Percentiles rank a stretch among this genome's conserved stretches.
Conservation (phyloP, 2,329 filamentous ascomycete species). For the Alternaria triticina region DNA sequence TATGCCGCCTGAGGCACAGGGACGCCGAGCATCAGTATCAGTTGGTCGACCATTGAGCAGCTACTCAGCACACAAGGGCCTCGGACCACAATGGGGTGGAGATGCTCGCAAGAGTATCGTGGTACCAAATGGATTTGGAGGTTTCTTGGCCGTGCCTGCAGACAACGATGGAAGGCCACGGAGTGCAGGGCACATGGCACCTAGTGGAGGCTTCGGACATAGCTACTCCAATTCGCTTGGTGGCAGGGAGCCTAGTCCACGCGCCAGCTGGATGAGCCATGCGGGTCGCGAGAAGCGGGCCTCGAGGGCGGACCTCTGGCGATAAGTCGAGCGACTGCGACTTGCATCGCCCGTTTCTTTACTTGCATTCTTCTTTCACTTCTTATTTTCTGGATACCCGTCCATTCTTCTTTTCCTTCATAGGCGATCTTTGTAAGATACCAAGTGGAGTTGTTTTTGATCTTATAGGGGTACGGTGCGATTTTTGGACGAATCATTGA, state of each 20-base stretch:
- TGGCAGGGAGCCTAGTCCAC: slow-evolving; percentile 23
- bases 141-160: slow-evolving; percentile 67
- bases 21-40: slow-evolving; percentile 47
- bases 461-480: slow-evolving; percentile 3
- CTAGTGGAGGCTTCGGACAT: slow-evolving; percentile 33
- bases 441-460: slow-evolving; percentile 1
- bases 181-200: slow-evolving; percentile 39
- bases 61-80: slow-evolving; percentile 54
- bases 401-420: slow-evolving; percentile 11
- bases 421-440: slow-evolving; percentile 13
- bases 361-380: slow-evolving; percentile 9
- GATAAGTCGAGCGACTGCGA: slow-evolving; percentile 20
- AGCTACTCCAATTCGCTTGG: slow-evolving; percentile 35
- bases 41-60: slow-evolving; percentile 54
- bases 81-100: slow-evolving; percentile 64
- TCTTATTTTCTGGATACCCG: slow-evolving; percentile 25
- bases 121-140: slow-evolving; percentile 72
- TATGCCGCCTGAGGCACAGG: slow-evolving; percentile 56
- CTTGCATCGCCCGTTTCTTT: not conserved
- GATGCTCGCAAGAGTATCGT: slow-evolving; percentile 66
- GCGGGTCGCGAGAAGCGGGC: slow-evolving; percentile 41
- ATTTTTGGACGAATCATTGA: slow-evolving; percentile 4
- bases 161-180: slow-evolving; percentile 41
- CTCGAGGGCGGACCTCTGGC: slow-evolving; percentile 46
- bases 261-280: slow-evolving; percentile 43